Conservation (phyloP, 768 basidiomycete genomes). For the Suillus weaverae region DNA sequence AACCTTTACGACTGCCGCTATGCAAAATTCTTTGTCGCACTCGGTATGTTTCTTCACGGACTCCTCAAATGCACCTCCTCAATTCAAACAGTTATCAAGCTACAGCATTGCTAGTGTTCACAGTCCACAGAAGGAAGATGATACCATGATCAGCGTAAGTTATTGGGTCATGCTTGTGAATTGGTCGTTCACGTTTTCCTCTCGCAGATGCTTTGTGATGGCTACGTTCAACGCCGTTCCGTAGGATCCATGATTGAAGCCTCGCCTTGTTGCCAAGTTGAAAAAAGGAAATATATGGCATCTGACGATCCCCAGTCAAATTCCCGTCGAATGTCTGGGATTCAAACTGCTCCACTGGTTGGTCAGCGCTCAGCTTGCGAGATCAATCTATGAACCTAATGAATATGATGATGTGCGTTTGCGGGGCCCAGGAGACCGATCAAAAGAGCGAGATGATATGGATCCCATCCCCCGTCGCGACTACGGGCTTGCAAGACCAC, state of each 20-base stretch:
- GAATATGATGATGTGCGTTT: too few species aligned
- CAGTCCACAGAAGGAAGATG: constrained; percentile 63
- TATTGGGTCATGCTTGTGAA: background rate
- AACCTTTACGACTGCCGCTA: constrained; percentile 93
- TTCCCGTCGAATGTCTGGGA: too few species aligned
- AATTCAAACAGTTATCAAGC: constrained; percentile 66
- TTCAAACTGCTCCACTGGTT: too few species aligned
- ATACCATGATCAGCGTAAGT: constrained; percentile 79
- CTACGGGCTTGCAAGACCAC: too few species aligned
- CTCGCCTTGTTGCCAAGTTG: constrained; percentile 67
- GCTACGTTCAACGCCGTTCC: constrained; percentile 68
- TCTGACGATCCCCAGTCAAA: constrained; percentile 26
- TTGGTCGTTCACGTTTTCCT: constrained; percentile 10
- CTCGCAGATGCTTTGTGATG: constrained; percentile 77
- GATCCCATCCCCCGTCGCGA: too few species aligned
- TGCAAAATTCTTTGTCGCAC: constrained; percentile 87
- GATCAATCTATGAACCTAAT: too few species aligned
- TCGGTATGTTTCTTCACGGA: constrained; percentile 52
- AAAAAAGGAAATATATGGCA: constrained; percentile 56
- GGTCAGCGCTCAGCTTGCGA: too few species aligned
- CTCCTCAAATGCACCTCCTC: constrained; percentile 40
- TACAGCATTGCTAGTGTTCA: constrained; percentile 51
- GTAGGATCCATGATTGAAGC: constrained; percentile 64
- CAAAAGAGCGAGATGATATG: too few species aligned
- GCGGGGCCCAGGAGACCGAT: too few species aligned